Conservation (phyloP, 2,329 filamentous ascomycete genomes). For the Pyrenochaeta sp. region DNA sequence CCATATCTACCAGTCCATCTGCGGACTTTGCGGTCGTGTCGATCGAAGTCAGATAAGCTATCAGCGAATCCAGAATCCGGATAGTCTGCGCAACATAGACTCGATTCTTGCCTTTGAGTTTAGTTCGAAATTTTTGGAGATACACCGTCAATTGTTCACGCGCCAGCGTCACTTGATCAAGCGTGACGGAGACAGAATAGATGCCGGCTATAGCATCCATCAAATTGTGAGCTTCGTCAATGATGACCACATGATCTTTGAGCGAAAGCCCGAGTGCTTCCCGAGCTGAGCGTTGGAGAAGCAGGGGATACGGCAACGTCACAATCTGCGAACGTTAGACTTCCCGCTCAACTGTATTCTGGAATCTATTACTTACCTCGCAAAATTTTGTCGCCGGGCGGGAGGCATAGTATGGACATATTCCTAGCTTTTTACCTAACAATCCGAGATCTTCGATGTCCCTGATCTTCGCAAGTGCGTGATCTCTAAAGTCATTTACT, state of each 20-base stretch:
- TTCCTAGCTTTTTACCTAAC: constrained; percentile 77
- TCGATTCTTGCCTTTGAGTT: constrained; percentile 87
- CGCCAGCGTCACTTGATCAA: constrained; percentile 75
- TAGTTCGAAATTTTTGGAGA: constrained; percentile 85
- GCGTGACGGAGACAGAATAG: constrained; percentile 77
- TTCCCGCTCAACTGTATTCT: background rate
- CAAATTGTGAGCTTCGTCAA: constrained; percentile 97
- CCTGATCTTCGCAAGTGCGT: constrained; percentile 80
- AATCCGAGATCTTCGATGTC: constrained; percentile 91
- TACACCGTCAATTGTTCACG: constrained; percentile 81
- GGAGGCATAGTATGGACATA: constrained; percentile 98
- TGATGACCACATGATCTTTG: constrained; percentile 88
- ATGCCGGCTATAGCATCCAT: constrained; percentile 94
- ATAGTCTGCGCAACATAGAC: constrained; percentile 90
- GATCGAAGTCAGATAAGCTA: constrained; percentile 69
- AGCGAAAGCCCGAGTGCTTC: constrained; percentile 87
- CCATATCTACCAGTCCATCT: constrained; percentile 74
- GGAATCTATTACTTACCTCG: constrained; percentile 60
- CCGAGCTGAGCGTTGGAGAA: constrained; percentile 85
- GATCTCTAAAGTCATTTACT: constrained; percentile 83
- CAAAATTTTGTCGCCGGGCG: constrained; percentile 80
- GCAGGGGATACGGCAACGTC: constrained; percentile 87
- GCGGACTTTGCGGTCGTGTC: constrained; percentile 46
- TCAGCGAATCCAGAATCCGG: constrained; percentile 80
- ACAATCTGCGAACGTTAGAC: constrained; percentile 66